Evolutionary conservation across 2,329 filamentous ascomycete species (phyloP).

Genomic region (Aspergillus versicolor): DNA sequence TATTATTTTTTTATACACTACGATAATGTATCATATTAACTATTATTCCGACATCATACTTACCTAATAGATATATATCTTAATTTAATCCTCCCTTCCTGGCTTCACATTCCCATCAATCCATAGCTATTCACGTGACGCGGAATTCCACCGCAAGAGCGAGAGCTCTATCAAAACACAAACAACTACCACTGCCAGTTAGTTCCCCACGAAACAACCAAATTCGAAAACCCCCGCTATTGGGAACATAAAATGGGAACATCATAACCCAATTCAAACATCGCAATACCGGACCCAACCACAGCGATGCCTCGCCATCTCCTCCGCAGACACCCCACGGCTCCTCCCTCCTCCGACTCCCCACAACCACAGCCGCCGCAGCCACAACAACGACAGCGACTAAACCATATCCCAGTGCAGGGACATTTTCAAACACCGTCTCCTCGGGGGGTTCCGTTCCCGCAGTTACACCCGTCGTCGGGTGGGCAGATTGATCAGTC

Average conservation of each 20-base stretch:
- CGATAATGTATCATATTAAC: conserved; percentile 1
- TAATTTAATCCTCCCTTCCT: neutral
- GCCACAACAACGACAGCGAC: conserved; percentile 7
- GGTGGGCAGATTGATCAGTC: conserved; percentile 22
- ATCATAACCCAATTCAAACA: neutral
- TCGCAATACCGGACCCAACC: neutral
- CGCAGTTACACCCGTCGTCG: conserved; percentile 28
- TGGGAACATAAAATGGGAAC: neutral
- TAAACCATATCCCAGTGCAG: conserved; percentile 13
- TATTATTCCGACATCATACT: neutral
- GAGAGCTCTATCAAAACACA: neutral
- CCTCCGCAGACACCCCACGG: conserved; percentile 17
- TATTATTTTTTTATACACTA: neutral
- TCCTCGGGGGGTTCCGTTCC: conserved; percentile 28
- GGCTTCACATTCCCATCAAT: neutral
- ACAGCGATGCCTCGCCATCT: conserved; percentile 24
- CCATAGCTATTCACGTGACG: conserved; percentile 8
- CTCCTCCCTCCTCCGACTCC: conserved; percentile 10
- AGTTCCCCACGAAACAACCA: neutral
- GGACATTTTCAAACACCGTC: conserved; percentile 35
- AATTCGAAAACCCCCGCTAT: neutral
- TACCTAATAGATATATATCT: neutral
- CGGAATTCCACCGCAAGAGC: conserved; percentile 8
- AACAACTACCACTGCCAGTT: neutral
- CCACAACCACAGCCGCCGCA: conserved; percentile 10